Evolutionary conservation across 1,284 basidiomycete species (phyloP), one percentile per base, ranked within the genome.

Genomic region (Ceratobasidium sp.): DNA sequence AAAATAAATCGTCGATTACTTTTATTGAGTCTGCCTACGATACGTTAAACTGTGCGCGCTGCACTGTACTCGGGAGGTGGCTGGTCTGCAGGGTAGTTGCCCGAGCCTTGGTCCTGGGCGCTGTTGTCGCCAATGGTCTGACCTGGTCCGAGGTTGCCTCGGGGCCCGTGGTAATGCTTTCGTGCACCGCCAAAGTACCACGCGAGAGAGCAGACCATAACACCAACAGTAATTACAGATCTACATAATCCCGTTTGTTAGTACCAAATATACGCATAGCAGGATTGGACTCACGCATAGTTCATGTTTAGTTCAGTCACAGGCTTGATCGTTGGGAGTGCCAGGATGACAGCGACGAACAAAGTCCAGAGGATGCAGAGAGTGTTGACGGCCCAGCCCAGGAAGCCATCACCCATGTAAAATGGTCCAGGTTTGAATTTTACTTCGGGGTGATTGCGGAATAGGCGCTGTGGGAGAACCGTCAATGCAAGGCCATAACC

Each of bases 391-490:
- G 82, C 75, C 80, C 83, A 84, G 2, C 90, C 91, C 22, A 93
- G 77, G 70, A 82, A 57, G 0, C 91, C 92, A 62, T 86, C 81
- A 25, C 93, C 93, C 82, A 94, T 87, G 77, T 87, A 91, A 80
- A 93, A 95, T 20, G 93, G 93, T n/a, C 93, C 93, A 0, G 93
- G 92, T 76, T 88, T 88, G 82, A 92, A 94, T 73, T 81, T 81
- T 40, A 95, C 82, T 58, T 95, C 93, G 0, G 93, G 93, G 75
- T 96, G 93, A 72, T 89, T 83, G 69, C 84, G 82, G 78, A 85
- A 93, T 69, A 90, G 79, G 69, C 92, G 83, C 40, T 60, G 27
- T 6, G 38, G 32, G 42, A 22, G 3, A 42, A 42, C 15, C 15
- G 27, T 20, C 17, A 31, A 15, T 32, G 8, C 10, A 31, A 15